Base-by-base conservation (phyloP, 306 rosid species). In the Mucuna pruriens region DNA sequence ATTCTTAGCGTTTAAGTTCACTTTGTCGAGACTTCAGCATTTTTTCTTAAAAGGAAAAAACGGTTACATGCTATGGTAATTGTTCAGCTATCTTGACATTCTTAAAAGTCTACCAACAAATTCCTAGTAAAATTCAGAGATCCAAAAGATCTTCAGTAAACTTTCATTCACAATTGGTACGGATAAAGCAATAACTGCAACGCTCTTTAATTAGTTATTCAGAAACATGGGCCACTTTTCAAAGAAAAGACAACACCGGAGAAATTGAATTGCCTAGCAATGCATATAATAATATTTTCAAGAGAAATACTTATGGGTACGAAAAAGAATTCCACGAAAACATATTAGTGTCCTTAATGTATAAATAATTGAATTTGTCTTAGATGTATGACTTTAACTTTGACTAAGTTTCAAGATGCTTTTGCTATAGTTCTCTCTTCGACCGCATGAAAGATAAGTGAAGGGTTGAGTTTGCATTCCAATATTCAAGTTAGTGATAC, bases 211-310 rank as follows among this genome's bases (percentile, higher is more conserved):
- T 48, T 36, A 6, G 62, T 75, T 76, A 29, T 31, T 76, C 20
- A 61, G 49, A 76, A 44, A 49, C 31, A 42, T 58, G 40, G 39
- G 54, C 46, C 80, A 65, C 63, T 74, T 81, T 51, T 34, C 34
- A 67, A 8, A 38, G 77, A 74, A 62, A 63, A 16, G 20, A 36
- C 45, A 29, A 52, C 74, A 64, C 61, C 16, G 7, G 26, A 55
- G 10, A 34, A 65, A 20, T 26, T 74, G 6, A 57, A 69, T 57
- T 17, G 40, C 51, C 1, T 57, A 54, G 16, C 54, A 16, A 16
- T 54, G 25, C 26, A 17, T 22, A 22, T 55, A 55, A n/a, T n/a
- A n/a, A n/a, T n/a, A n/a, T n/a, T n/a, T n/a, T n/a, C n/a, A n/a
- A n/a, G n/a, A n/a, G n/a, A n/a, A n/a, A n/a, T n/a, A n/a, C n/a